Evolutionary conservation across 169 alveolate species (phyloP).

Genomic region (Eimeria necatrix): DNA sequence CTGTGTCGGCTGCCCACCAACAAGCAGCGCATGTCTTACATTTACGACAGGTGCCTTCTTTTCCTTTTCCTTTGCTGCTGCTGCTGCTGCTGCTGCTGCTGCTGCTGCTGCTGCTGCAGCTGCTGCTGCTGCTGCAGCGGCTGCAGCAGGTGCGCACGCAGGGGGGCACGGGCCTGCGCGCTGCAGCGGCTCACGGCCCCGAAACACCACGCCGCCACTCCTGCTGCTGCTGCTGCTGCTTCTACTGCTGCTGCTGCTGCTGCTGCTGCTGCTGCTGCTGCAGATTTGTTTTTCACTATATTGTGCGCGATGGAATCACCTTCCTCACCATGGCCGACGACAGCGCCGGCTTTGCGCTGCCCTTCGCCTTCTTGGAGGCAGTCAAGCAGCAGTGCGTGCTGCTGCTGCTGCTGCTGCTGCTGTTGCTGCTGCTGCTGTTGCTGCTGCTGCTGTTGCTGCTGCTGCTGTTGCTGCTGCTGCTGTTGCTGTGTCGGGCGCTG

Average conservation of each 20-base stretch:
- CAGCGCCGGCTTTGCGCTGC: slow-evolving; percentile 72
- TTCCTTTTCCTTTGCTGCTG: too few relatives aligned
- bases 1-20: slow-evolving; percentile 70
- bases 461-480: background rate
- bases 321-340: slow-evolving; percentile 78
- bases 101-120: too few relatives aligned
- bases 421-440: background rate
- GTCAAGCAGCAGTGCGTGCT: slow-evolving; percentile 35
- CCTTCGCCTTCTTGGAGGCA: slow-evolving; percentile 75
- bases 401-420: background rate
- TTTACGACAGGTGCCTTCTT: slow-evolving; percentile 54
- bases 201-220: too few relatives aligned
- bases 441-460: background rate
- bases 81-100: too few relatives aligned
- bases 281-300: slow-evolving; percentile 71
- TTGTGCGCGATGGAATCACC: slow-evolving; percentile 52
- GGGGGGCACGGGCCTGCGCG: too few relatives aligned
- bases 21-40: slow-evolving; percentile 74
- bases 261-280: background rate
- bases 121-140: too few relatives aligned
- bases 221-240: too few relatives aligned
- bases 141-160: too few relatives aligned
- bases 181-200: too few relatives aligned
- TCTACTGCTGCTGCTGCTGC: too few relatives aligned
- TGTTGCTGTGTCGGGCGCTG: background rate